These are phyloP conservation scores for Rosa multiflora DNA, from an alignment of 306 rosid species.

Conservation along the genomic window DNA sequence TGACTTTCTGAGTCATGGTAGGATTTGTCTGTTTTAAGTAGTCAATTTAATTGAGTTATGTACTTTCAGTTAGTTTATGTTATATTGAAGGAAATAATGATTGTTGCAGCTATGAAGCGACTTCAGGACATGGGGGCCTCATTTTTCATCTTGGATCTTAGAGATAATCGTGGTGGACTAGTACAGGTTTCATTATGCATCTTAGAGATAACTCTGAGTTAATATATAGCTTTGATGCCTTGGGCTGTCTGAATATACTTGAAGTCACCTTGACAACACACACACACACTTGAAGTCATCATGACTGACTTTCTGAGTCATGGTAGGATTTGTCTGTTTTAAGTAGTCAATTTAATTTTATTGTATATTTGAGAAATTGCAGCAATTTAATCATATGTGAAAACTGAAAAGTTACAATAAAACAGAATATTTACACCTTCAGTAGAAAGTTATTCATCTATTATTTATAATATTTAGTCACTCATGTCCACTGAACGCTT, in stretches of 20 bases:
- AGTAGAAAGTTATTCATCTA: background rate
- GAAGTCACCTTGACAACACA: background rate
- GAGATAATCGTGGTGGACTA: constrained; percentile 98
- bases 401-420: background rate
- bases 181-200: constrained; percentile 67
- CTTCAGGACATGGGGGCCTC: constrained; percentile 91
- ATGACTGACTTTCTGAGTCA: background rate
- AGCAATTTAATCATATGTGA: background rate
- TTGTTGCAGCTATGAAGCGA: constrained; percentile 84
- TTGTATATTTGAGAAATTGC: background rate
- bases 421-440: background rate
- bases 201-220: constrained; percentile 6
- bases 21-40: too few relatives aligned
- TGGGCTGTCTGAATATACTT: background rate
- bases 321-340: background rate
- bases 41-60: too few relatives aligned
- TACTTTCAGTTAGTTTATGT: constrained; percentile 7
- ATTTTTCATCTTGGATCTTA: constrained; percentile 81
- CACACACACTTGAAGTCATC: background rate
- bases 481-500: background rate
- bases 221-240: background rate
- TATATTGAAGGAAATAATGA: constrained; percentile 19
- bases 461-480: background rate
- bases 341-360: background rate
- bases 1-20: too few relatives aligned